phyloP scores from a whole-genome alignment of 352 stramenopile genomes.

The Phytophthora parvispora region DNA sequence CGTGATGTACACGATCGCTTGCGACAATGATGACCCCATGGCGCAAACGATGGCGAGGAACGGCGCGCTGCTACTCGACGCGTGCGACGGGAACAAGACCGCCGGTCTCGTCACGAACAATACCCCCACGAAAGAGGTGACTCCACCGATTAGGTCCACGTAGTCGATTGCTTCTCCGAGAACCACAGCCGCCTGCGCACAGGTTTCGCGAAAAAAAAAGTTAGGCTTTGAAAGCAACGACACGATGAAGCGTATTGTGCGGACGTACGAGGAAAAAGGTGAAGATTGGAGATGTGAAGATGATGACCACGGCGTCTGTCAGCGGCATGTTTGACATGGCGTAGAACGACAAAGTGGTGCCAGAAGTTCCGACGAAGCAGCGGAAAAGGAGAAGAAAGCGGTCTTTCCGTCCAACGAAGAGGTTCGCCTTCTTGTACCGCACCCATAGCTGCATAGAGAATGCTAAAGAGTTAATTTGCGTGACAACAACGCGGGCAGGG shows the following conservation, averaged over 20 bases:
- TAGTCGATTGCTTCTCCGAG: slow-evolving; percentile 55
- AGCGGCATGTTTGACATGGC: slow-evolving; percentile 74
- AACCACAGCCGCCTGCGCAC: slow-evolving; percentile 50
- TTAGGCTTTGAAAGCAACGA: neutral
- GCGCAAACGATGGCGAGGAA: slow-evolving; percentile 44
- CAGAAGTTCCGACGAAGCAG: slow-evolving; percentile 55
- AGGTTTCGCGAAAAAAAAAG: neutral
- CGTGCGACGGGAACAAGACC: slow-evolving; percentile 51
- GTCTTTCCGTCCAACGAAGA: slow-evolving; percentile 41
- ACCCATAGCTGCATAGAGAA: slow-evolving; percentile 36
- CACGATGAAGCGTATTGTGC: neutral
- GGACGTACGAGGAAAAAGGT: slow-evolving; percentile 62
- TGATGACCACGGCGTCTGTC: slow-evolving; percentile 71
- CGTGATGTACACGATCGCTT: slow-evolving; percentile 55
- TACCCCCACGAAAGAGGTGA: slow-evolving; percentile 62
- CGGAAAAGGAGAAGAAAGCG: slow-evolving; percentile 51
- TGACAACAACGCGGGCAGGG: too few relatives aligned
- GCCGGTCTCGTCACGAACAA: slow-evolving; percentile 61
- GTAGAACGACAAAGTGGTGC: slow-evolving; percentile 59
- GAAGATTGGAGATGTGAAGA: slow-evolving; percentile 68
- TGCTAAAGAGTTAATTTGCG: neutral
- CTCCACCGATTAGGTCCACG: slow-evolving; percentile 43
- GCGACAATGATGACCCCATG: slow-evolving; percentile 35
- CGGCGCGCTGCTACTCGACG: slow-evolving; percentile 4
- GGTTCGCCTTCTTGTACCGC: slow-evolving; percentile 39